Base-by-base conservation (phyloP, 208 protist species). In the Acanthamoeba healyi region DNA sequence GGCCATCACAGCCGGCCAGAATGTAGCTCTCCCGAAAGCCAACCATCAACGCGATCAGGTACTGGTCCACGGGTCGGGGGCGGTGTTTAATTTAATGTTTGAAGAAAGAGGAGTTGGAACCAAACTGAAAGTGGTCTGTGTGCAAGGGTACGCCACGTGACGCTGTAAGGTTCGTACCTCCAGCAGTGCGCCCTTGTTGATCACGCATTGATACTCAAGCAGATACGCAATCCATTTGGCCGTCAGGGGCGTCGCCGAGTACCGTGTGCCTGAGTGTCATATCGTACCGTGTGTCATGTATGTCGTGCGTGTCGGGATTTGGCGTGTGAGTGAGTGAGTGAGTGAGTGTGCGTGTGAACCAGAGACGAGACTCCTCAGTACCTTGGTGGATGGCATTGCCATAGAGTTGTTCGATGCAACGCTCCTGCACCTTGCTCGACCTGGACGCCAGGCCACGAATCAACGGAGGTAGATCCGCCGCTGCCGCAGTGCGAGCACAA, bases 21-120 rank as follows among this genome's bases (percentile, higher is more conserved):
- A 63, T 26, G 56, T 63, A 63, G 56, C 26, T 63, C 56, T 63
- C 56, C 6, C 56, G 56, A 63, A 63, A 63, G 56, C 56, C 56
- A 63, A 63, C 24, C 56, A 63, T 63, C 56, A 63, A 34, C 56
- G 56, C 56, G 56, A 63, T 63, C 56, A 63, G 56, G 56, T 63
- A 63, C 56, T 63, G 56, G 56, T 63, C 56, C 56, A 63, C 19
- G 10, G 56, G 56, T 63, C 56, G 56, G 56, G n/a, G 56, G 56
- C 56, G n/a, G 54, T 17, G 54, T 61, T 61, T 61, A 61, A 17
- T 24, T 61, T 61, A 17, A 61, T 26, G 10, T 61, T 26, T 61
- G 54, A 26, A n/a, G 54, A 61, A 61, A 5, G 54, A n/a, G n/a
- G n/a, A n/a, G n/a, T n/a, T n/a, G 12, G 12, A 61, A 61, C 7